Conservation (phyloP, 1,139 yeast genomes). For the Eremothecium cymbalariae region DNA sequence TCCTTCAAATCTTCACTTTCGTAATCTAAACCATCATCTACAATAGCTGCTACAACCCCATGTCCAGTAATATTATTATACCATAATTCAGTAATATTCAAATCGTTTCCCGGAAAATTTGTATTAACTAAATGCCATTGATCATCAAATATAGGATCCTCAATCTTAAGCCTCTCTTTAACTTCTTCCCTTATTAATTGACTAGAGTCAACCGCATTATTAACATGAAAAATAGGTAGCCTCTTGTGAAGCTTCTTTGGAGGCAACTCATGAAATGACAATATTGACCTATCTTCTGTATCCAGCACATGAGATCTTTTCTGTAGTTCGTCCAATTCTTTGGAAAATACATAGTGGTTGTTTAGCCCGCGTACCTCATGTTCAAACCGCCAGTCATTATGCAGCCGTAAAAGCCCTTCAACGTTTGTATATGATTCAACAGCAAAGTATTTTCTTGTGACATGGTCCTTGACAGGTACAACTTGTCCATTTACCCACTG, state of each 20-base stretch:
- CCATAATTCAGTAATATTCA: constrained; percentile 87
- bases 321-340: constrained; percentile 9
- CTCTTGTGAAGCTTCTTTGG: constrained; percentile 44
- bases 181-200: constrained; percentile 29
- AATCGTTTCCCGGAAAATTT: constrained; percentile 66
- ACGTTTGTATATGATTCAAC: constrained; percentile 39
- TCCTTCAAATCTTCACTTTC: constrained; percentile 62
- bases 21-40: constrained; percentile 91
- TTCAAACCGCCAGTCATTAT: constrained; percentile 45
- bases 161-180: constrained; percentile 49
- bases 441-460: constrained; percentile 42
- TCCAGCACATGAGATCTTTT: constrained; percentile 16
- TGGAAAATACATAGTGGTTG: constrained; percentile 55
- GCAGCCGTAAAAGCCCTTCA: constrained; percentile 32
- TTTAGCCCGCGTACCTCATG: constrained; percentile 52
- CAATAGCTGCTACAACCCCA: constrained; percentile 75
- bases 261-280: constrained; percentile 44
- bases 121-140: constrained; percentile 92
- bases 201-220: constrained; percentile 14
- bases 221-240: constrained; percentile 32
- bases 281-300: constrained; percentile 29
- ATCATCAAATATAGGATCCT: constrained; percentile 68
- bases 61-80: constrained; percentile 69
- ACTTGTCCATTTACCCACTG: constrained; percentile 8
- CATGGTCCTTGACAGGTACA: constrained; percentile 34